Evolutionary conservation across 257 asterid genomes (phyloP).

Genomic region (Solanum chmielewskii): DNA sequence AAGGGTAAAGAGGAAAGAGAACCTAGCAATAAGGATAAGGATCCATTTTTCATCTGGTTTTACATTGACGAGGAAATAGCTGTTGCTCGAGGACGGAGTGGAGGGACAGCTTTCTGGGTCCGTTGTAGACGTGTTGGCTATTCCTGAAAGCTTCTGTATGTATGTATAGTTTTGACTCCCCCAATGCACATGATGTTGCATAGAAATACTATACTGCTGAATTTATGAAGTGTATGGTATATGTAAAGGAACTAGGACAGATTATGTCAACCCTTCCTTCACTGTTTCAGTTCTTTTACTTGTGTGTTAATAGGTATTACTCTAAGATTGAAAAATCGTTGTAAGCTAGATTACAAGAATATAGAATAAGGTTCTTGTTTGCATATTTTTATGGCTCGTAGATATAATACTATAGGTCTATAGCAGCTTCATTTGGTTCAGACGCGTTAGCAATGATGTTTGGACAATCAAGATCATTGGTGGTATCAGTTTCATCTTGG

Average conservation of each 20-base stretch:
- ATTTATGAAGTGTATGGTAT: neutral
- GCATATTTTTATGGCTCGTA: neutral
- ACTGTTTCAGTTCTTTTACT: neutral
- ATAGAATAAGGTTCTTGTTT: neutral
- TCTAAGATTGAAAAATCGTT: neutral
- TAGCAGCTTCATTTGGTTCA: neutral
- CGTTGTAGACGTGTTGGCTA: slow-evolving; percentile 37
- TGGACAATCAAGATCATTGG: neutral
- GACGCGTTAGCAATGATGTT: neutral
- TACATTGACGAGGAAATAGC: slow-evolving; percentile 87
- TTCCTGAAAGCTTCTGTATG: slow-evolving; percentile 5
- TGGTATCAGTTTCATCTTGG: neutral
- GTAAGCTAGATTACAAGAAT: neutral
- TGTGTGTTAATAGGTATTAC: neutral
- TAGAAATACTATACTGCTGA: neutral
- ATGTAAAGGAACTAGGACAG: neutral
- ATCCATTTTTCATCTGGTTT: slow-evolving; percentile 85
- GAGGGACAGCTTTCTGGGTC: slow-evolving; percentile 96
- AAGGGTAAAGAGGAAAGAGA: slow-evolving; percentile 68
- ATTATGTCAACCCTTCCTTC: neutral
- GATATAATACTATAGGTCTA: neutral
- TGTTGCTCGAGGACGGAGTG: slow-evolving; percentile 93
- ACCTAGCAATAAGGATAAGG: slow-evolving; percentile 53
- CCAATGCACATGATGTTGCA: neutral
- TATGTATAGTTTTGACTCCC: neutral